Percentiles rank a stretch among this genome's conserved stretches.
Evolutionary conservation across 257 asterid species (phyloP).

Genomic region (Solanum tacnaense): DNA sequence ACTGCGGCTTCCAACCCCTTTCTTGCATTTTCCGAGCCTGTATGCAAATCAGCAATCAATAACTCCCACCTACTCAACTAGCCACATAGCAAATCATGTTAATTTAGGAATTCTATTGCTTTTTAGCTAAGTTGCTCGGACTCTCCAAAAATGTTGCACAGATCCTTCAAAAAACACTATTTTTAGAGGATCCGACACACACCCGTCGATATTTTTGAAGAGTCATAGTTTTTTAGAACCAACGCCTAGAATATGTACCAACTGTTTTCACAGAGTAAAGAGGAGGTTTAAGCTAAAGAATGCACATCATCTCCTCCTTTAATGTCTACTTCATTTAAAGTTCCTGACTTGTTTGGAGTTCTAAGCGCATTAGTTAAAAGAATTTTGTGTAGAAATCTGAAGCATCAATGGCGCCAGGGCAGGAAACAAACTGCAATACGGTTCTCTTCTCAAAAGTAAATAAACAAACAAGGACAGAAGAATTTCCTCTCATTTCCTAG

Average conservation of each 20-base stretch:
- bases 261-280: background rate
- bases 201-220: too few species aligned
- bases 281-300: background rate
- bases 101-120: background rate
- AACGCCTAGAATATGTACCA: background rate
- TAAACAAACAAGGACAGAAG: background rate
- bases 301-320: background rate
- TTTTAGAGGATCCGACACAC: too few species aligned
- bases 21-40: conserved; percentile 94
- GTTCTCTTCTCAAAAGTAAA: conserved; percentile 5
- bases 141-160: too few species aligned
- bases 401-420: background rate
- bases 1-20: conserved; percentile 79
- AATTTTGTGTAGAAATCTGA: background rate
- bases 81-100: background rate
- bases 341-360: background rate
- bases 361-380: background rate
- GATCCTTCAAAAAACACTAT: too few species aligned
- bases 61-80: background rate
- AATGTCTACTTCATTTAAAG: background rate
- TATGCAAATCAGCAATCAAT: background rate
- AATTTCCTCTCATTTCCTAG: background rate
- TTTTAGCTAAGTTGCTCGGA: background rate
- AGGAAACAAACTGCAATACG: background rate
- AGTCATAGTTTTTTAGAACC: background rate